Evolutionary conservation across 331 rosid genomes (phyloP), one percentile per base, ranked within the genome.

Genomic region (Stylosanthes scabra): DNA sequence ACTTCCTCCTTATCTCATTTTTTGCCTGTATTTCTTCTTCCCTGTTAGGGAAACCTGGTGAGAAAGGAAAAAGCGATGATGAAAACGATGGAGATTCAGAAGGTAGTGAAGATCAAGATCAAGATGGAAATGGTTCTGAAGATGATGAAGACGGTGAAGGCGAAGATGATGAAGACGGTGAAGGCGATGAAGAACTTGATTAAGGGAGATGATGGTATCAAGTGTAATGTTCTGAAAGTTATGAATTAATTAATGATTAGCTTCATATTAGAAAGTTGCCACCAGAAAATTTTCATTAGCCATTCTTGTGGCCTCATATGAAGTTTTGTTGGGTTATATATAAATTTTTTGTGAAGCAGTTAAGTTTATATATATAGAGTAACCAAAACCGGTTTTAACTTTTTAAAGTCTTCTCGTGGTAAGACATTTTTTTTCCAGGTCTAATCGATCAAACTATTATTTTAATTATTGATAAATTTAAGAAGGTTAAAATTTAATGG

Each of bases 21-120:
- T 12, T 8, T 20, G 39, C 20, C 39, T 31, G 41, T 28, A n/a
- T 65, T 50, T 42, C 44, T 72, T 42, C 39, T 10, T 72, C 20
- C 44, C 11, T 58, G n/a, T 68, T 49, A 64, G 80, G 73, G 31
- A 55, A 72, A 8, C 6, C 81, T 44, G 78, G 49, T 73, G 80
- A 68, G 62, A 58, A 78, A 86, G 93, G 59, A 76, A 78, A 82
- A 62, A 58, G 31, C 51, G 87, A 83, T 39, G 85, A 84, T 41
- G 74, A 86, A 7, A 75, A 50, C 11, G 66, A 68, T 9, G 79
- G 70, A 39, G 76, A 68, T 51, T 12, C 20, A 25, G 81, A 82
- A 57, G 80, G 74, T n/a, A 54, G 68, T 42, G 81, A 82, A 20
- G 86, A 76, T 27, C 61, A 55, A 5, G 69, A 79, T 11, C 52